Base-by-base conservation (phyloP, 2,329 filamentous ascomycete genomes). In the Penicillium psychrosexuale region DNA sequence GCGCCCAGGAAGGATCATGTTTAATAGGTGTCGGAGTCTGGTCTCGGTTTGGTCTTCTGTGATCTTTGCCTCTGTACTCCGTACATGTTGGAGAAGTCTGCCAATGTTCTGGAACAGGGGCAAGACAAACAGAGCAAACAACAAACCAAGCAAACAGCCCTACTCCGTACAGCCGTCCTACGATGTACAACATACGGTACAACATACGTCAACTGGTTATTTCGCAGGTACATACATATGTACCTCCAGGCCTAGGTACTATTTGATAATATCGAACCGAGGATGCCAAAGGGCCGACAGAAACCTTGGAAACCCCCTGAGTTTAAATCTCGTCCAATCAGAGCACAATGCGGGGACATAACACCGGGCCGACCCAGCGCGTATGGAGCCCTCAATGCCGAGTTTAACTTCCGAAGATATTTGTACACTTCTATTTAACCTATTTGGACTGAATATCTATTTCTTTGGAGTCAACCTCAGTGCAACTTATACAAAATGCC, bases 1-100 rank as follows among this genome's bases (percentile, higher is more conserved):
- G 31, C 13, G 48, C 3, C 63, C 63, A 24, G 53, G 58, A 13
- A 64, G 54, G 5, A 62, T 65, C 57, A 63, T 63, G 15, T 8
- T 46, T 5, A 30, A 17, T 28, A 19, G 6, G 5, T 6, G 15
- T 43, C n/a, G 5, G 27, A 17, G 9, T 5, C n/a, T 12, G n/a
- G 8, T 28, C 8, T 19, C 15, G 2, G 24, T 22, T 22, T 33
- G 1, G 12, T 22, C 3, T 11, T 12, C 38, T 11, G 12, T 27
- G 3, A 27, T 45, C 13, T 31, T 6, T 22, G 27, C 9, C 31
- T 44, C 7, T 31, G 19, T 19, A 19, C 19, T 19, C 19, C 1
- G 24, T 27, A 40, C 19, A 40, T 24, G 8, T 22, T 19, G 36
- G 15, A n/a, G 36, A 19, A 36, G 33, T n/a, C 15, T 36, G 15